Evolutionary conservation across 441 rosid genomes (phyloP), one percentile per base, ranked within the genome.

Genomic region (Biscutella auriculata): DNA sequence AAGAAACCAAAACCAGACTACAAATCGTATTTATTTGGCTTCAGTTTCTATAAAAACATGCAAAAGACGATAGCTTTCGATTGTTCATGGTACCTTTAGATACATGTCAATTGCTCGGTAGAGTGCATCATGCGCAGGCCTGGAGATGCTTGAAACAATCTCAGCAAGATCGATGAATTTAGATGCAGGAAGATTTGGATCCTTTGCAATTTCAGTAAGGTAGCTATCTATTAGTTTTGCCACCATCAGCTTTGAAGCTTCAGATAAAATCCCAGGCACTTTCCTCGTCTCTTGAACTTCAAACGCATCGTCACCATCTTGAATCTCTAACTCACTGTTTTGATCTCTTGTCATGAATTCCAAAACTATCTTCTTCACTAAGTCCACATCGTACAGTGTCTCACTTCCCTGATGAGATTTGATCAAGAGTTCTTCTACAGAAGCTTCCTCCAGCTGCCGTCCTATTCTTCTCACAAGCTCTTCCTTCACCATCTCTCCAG

Each of bases 71-170:
- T 17, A 53, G 9, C 13, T 37, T 11, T 45, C 2, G 4, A 53
- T 7, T 16, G 40, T 9, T 49, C 19, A 36, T 42, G 60, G 71
- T 61, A 85, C 96, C 87, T 76, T 82, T 9, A 88, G 82, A 66
- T 80, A 88, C 76, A 68, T 83, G 76, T 88, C 94, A 33, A 88
- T 77, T 19, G 96, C 94, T 10, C 82, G 82, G 78, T 88, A 88
- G 30, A 88, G 71, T 37, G 79, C 87, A 55, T 88, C 96, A 57
- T 88, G 91, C 40, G 85, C 67, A n/a, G 95, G 87, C 34, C 88
- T 72, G 6, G 83, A 61, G 67, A 82, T 71, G 42, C 74, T 73
- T 25, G 82, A 74, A 39, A 90, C 83, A 79, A 77, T 54, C 62
- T 82, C 82, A 23, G 89, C 85, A n/a, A 90, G 84, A 62, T 80